Base-by-base conservation (phyloP, 768 basidiomycete genomes). In the Boletus eberwhitei region DNA sequence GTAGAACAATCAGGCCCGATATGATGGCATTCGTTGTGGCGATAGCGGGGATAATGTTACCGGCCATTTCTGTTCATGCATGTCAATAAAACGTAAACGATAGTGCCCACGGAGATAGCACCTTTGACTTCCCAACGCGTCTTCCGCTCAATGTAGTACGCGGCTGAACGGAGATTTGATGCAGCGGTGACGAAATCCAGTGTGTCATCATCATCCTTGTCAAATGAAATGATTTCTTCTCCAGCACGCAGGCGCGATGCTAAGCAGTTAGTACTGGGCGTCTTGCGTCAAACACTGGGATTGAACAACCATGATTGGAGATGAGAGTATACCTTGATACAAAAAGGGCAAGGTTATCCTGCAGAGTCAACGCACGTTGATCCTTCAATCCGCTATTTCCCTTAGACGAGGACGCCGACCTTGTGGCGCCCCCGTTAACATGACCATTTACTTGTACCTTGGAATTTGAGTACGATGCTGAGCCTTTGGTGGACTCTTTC, bases 1-100 rank as follows among this genome's bases (percentile, higher is more conserved):
- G 95, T 42, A 98, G 79, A 22, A 98, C 94, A 66, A 98, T 93
- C 37, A 96, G 76, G 0, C 96, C 97, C 0, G 97, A 89, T 60
- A 98, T 85, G 70, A 99, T 91, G 11, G 97, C 97, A 69, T 99
- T 99, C 22, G 97, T 99, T 4, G 97, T 99, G 5, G 97, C 97
- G 63, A 99, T 98, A 1, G 97, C 97, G 7, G 97, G 97, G 59
- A 98, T 99, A 64, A 99, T 98, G 72, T 99, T 99, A 11, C 97
- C 97, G 0, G 97, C 97, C 92, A 98, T 98, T 73, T 98, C 95
- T 96, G 69, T 21, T 22, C 2, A 17, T 17, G 17, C 3, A 17
- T 16, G 7, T 56, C 35, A 51, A 46, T 17, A 17, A n/a, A 5
- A 38, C 4, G 16, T 29, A 14, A 36, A 29, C n/a, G 31, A 37